Base-by-base conservation (phyloP, 228 moss, liverwort and hornwort genomes). In the Sphagnum magellanicum region DNA sequence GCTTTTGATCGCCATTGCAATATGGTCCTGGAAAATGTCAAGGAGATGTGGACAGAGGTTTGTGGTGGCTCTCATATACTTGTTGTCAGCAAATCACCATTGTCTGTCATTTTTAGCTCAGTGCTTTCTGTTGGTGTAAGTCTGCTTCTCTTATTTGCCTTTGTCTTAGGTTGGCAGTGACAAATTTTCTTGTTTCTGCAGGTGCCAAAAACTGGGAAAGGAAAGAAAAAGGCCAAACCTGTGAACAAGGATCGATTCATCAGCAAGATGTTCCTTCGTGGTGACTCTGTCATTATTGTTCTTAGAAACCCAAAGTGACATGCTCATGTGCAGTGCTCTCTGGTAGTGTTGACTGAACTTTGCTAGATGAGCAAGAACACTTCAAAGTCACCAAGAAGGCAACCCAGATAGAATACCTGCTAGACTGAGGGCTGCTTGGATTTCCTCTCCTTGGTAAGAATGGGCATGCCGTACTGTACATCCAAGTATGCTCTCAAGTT, bases 11-110 rank as follows among this genome's bases (percentile, higher is more conserved):
- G 95, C 58, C 96, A 96, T 71, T 96, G 96, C 82, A 96, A 92
- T 55, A 96, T 92, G 92, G 96, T 96, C 53, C 83, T 96, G 48
- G 92, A 96, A 67, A 96, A 92, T 46, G 92, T 92, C 68, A 92
- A 92, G 63, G 96, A 96, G 78, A 96, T 97, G 89, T 96, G 96
- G 96, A 96, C 96, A 52, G 92, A 96, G 90, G 92, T 95, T 53
- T 63, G 63, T 50, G 15, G 48, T 11, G 6, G 13, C 52, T 51
- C 50, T 12, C 55, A 55, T 55, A 1, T 55, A 12, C 9, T 55
- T 55, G 55, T 12, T 12, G 1, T 55, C 3, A 12, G 55, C 55
- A 55, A 8, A 12, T 55, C 55, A 8, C 12, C 9, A 32, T 55
- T 8, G 55, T 55, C 3, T 55, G 55, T 55, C 55, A 55, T 32